Evolutionary conservation across 2,329 filamentous ascomycete species (phyloP), one percentile per base, ranked within the genome.

Genomic region (Ascomycota sp.): DNA sequence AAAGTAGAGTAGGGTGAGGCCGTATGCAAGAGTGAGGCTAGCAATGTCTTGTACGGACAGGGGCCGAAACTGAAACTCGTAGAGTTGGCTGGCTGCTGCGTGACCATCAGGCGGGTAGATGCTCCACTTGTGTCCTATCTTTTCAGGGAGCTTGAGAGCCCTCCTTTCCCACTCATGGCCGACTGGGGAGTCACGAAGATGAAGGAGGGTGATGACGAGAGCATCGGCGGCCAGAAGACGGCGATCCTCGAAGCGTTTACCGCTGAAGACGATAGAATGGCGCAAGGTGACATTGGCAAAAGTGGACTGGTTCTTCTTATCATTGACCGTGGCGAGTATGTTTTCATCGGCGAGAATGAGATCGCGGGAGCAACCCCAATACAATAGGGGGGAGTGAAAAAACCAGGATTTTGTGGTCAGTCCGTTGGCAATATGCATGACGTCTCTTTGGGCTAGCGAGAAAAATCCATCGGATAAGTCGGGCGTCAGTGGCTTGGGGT

Each of bases 361-460:
- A 1, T 65, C 59, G 5, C 55, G 43, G n/a, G 61, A 77, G 44
- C 73, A 77, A 35, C 70, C 64, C 79, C 79, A 86, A 48, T 83
- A 85, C 48, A 81, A 72, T 31, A 86, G 52, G 2, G 79, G 78
- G n/a, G 79, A 85, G 41, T 85, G 77, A 43, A 79, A 79, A 40
- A 79, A 78, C 76, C 76, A 82, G 4, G 69, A 69, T 39, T 70
- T 54, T 38, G 69, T 64, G 4, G 61, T 68, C 22, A 70, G 47
- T 10, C 67, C 69, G 41, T 74, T 72, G 38, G 60, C 55, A 30
- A 68, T 61, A 42, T 75, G 69, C 19, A 68, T 56, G 7, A 58
- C 46, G 42, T 75, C 63, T 20, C 69, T 60, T 36, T 65, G 53
- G 10, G 43, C 39, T 10, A 51, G 48, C 5, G 54, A 51, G 27